phyloP scores from a whole-genome alignment of 1,284 basidiomycete genomes.

The Athelia psychrophila region DNA sequence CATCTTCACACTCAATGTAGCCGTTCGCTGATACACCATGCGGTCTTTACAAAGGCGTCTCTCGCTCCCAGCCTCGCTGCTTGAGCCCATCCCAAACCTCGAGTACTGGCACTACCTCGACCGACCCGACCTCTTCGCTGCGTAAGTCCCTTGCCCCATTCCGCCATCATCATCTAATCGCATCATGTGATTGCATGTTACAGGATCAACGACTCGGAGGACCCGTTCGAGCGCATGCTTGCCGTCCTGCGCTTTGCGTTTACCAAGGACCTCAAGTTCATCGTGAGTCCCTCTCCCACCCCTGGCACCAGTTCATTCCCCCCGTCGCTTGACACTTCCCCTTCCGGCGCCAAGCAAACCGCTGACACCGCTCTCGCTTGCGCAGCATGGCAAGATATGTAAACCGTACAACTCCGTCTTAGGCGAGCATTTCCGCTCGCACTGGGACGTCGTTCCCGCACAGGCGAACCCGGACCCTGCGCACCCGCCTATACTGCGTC shows the following conservation, averaged over 20 bases:
- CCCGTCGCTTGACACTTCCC: neutral
- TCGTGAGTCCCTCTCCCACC: constrained; percentile 50
- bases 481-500: constrained; percentile 43
- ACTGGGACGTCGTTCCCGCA: constrained; percentile 77
- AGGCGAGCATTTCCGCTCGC: constrained; percentile 89
- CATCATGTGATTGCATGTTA: neutral
- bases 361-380: neutral
- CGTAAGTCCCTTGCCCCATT: constrained; percentile 49
- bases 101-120: constrained; percentile 97
- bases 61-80: constrained; percentile 84
- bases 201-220: constrained; percentile 86
- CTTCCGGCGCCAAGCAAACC: constrained; percentile 39
- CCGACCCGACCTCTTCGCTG: constrained; percentile 88
- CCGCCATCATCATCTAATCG: neutral
- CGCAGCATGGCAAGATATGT: constrained; percentile 83
- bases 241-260: constrained; percentile 87
- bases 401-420: constrained; percentile 97
- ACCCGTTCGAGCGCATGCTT: constrained; percentile 91
- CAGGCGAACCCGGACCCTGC: constrained; percentile 47
- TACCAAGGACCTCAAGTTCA: constrained; percentile 94
- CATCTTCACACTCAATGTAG: constrained; percentile 10
- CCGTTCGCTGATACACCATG: neutral
- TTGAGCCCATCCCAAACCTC: constrained; percentile 91
- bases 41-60: constrained; percentile 69
- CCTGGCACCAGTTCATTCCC: neutral